Evolutionary conservation across 2,329 filamentous ascomycete genomes (phyloP).

Genomic region (Ceratocystis huliohia): DNA sequence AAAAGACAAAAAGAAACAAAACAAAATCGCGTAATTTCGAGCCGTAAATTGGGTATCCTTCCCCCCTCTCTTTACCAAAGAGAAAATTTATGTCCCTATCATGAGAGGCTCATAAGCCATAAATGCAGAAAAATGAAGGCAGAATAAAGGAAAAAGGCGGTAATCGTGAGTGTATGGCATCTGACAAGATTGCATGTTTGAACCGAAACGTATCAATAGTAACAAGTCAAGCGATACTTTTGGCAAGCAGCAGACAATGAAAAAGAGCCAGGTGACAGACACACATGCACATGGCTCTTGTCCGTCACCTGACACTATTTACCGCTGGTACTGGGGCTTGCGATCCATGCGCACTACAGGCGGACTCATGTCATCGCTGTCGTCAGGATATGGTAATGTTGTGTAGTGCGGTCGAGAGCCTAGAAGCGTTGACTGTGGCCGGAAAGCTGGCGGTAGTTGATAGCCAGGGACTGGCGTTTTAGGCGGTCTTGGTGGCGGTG

Average conservation of each 20-base stretch:
- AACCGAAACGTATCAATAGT: background rate
- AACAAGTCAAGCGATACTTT: background rate
- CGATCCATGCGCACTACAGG: constrained; percentile 73
- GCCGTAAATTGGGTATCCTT: constrained; percentile 6
- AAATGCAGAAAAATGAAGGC: background rate
- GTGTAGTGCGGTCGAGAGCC: background rate
- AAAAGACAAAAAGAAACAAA: background rate
- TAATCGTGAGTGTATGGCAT: background rate
- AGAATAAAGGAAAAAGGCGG: background rate
- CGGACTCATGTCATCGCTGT: constrained; percentile 58
- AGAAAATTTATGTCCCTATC: background rate
- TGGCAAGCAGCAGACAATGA: background rate
- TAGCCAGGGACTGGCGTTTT: constrained; percentile 58
- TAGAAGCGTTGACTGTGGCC: constrained; percentile 22
- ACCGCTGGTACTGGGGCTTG: constrained; percentile 57
- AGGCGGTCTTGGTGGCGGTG: constrained; percentile 60
- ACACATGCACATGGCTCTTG: background rate
- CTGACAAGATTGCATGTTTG: background rate
- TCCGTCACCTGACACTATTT: constrained; percentile 28
- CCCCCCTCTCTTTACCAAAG: background rate
- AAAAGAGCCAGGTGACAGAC: background rate
- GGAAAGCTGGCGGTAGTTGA: constrained; percentile 26
- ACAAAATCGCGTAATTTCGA: background rate
- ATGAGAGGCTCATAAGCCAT: background rate
- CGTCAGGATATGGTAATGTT: constrained; percentile 62